Evolutionary conservation across 129 eudicot genomes (phyloP).

Genomic region (Ambrosia trifida): DNA sequence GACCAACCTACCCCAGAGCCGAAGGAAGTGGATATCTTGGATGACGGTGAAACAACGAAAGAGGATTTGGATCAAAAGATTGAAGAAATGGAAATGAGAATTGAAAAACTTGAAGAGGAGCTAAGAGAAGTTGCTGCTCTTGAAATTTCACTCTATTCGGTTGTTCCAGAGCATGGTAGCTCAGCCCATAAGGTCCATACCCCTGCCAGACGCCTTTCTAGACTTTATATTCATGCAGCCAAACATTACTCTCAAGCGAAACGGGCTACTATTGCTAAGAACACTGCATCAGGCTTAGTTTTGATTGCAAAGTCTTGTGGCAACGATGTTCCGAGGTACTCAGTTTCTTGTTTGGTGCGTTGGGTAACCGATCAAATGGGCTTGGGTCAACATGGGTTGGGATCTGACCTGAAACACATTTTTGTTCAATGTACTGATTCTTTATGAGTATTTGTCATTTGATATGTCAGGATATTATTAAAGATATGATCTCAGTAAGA

Average conservation of each 20-base stretch:
- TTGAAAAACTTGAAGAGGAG: constrained; percentile 86
- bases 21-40: constrained; percentile 43
- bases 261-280: constrained; percentile 78
- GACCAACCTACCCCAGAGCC: constrained; percentile 42
- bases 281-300: constrained; percentile 86
- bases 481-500: background rate
- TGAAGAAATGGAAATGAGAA: constrained; percentile 78
- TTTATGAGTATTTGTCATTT: background rate
- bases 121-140: constrained; percentile 97
- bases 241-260: constrained; percentile 79
- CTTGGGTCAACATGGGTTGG: background rate
- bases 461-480: background rate
- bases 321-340: constrained; percentile 88
- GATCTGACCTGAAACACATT: background rate
- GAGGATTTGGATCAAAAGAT: constrained; percentile 56
- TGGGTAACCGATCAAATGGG: background rate
- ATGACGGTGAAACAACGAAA: constrained; percentile 52
- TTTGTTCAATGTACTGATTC: background rate
- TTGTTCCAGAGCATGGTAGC: constrained; percentile 90
- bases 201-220: constrained; percentile 97
- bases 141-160: constrained; percentile 88
- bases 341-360: constrained; percentile 7
- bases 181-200: constrained; percentile 97
- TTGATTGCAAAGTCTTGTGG: constrained; percentile 88
- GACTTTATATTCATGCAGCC: constrained; percentile 89